These are phyloP conservation scores for Parietichytrium sp. DNA, from an alignment of 108 stramenopile species.

Conservation along the genomic window DNA sequence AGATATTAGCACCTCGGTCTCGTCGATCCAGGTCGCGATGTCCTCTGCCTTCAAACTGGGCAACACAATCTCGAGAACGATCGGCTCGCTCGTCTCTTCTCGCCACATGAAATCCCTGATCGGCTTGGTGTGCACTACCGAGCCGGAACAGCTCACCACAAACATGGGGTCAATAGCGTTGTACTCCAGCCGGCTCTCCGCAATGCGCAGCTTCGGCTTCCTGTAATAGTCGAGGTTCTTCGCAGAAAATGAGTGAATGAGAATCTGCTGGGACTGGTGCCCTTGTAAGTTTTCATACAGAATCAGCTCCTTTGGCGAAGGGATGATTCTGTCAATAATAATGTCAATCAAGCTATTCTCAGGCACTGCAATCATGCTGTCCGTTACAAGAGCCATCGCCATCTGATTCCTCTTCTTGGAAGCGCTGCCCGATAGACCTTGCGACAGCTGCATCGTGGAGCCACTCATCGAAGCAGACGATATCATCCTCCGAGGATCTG, in stretches of 20 bases:
- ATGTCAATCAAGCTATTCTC: neutral
- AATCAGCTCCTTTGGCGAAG: neutral
- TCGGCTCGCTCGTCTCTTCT: neutral
- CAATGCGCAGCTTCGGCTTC: neutral
- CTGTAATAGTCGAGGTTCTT: neutral
- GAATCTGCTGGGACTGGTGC: neutral
- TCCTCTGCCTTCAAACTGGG: neutral
- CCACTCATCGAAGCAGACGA: too few species aligned
- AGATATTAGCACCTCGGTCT: neutral
- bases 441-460: too few species aligned
- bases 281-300: constrained; percentile 19
- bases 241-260: neutral
- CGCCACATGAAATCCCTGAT: neutral
- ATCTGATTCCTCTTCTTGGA: neutral
- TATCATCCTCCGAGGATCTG: too few species aligned
- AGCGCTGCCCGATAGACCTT: too few species aligned
- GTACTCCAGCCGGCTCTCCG: neutral
- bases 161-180: neutral
- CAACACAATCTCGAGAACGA: neutral
- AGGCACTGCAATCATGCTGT: neutral
- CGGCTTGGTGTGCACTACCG: neutral
- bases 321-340: neutral
- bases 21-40: neutral
- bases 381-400: neutral
- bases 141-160: neutral